Evolutionary conservation across 306 rosid species (phyloP).

Genomic region (Spatholobus suberectus): DNA sequence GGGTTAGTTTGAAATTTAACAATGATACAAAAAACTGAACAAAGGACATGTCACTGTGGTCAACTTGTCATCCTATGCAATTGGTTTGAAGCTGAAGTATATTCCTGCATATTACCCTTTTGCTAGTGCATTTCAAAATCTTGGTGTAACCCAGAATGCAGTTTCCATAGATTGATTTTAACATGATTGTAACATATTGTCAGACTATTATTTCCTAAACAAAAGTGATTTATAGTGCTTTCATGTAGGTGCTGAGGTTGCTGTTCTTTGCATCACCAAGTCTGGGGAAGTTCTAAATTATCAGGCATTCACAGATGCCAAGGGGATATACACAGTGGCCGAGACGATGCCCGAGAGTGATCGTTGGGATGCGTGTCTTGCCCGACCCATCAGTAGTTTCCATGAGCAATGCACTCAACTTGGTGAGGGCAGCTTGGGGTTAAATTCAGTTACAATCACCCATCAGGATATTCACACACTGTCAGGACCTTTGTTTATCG

Average conservation of each 20-base stretch:
- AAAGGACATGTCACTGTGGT: neutral
- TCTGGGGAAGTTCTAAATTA: constrained; percentile 91
- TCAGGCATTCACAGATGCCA: constrained; percentile 86
- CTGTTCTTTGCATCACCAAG: constrained; percentile 92
- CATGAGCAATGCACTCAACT: constrained; percentile 84
- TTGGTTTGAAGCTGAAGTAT: neutral
- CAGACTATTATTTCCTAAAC: neutral
- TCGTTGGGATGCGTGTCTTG: constrained; percentile 96
- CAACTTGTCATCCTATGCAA: constrained; percentile 13
- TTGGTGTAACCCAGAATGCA: neutral
- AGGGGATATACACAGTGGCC: constrained; percentile 83
- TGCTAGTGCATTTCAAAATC: neutral
- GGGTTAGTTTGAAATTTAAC: neutral
- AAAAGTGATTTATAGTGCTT: constrained; percentile 18
- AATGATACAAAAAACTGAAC: neutral
- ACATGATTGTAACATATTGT: constrained; percentile 5
- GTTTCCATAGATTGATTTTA: constrained; percentile 9
- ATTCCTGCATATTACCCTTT: neutral
- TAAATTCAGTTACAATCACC: constrained; percentile 85
- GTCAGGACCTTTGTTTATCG: constrained; percentile 78
- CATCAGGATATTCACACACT: constrained; percentile 78
- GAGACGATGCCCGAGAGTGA: constrained; percentile 96
- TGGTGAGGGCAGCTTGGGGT: constrained; percentile 67
- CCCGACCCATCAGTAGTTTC: constrained; percentile 93
- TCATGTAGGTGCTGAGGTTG: constrained; percentile 90